Evolutionary conservation across 2,329 filamentous ascomycete species (phyloP).

Genomic region (Colletotrichum cuscutae): DNA sequence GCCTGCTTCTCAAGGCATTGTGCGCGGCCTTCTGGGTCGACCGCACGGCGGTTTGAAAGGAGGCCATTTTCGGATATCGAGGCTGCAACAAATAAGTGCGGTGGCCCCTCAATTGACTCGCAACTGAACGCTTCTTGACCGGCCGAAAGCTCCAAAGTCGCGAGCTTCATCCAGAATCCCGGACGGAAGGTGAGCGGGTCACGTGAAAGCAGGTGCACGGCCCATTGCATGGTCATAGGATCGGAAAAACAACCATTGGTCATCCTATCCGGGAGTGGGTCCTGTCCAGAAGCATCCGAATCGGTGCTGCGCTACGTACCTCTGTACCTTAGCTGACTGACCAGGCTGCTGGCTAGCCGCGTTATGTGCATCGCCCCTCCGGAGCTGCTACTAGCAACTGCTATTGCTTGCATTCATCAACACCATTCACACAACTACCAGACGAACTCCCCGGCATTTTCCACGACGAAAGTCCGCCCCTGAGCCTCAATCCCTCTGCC

Average conservation of each 20-base stretch:
- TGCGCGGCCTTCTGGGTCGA: constrained; percentile 59
- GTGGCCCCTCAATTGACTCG: constrained; percentile 38
- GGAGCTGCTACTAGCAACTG: constrained; percentile 10
- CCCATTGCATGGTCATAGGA: constrained; percentile 15
- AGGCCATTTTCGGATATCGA: constrained; percentile 54
- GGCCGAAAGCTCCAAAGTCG: constrained; percentile 22
- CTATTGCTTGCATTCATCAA: constrained; percentile 22
- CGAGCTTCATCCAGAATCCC: constrained; percentile 31
- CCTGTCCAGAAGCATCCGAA: background rate
- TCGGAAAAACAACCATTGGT: constrained; percentile 31
- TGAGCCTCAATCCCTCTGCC: background rate
- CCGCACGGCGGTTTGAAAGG: constrained; percentile 67
- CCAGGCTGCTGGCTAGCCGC: constrained; percentile 54
- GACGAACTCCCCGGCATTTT: background rate
- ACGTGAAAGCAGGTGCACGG: constrained; percentile 25
- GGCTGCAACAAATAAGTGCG: constrained; percentile 22
- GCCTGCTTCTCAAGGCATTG: constrained; percentile 61
- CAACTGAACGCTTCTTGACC: constrained; percentile 19
- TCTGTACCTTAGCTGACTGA: constrained; percentile 16
- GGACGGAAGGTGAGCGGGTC: constrained; percentile 11
- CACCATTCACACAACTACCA: constrained; percentile 22
- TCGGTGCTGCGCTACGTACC: constrained; percentile 8
- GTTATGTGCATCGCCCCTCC: constrained; percentile 38
- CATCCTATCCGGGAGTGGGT: background rate
- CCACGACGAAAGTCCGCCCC: background rate